phyloP scores from a whole-genome alignment of 2,329 filamentous ascomycete genomes.

The Clarireedia sp. region DNA sequence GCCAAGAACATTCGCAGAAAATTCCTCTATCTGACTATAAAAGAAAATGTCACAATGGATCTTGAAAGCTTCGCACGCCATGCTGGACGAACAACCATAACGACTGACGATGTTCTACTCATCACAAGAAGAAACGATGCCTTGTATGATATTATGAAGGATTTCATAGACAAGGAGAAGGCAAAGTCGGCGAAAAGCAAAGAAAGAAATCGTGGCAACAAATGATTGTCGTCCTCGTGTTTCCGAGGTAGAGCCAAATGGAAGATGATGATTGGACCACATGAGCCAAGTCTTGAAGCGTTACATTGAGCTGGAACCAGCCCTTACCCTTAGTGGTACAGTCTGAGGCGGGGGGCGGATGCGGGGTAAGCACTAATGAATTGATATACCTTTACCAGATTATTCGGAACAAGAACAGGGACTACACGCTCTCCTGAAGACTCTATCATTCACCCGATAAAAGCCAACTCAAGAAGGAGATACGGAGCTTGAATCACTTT shows the following conservation, averaged over 20 bases:
- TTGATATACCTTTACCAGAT: not conserved
- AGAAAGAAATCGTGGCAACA: constrained; percentile 8
- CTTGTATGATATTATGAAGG: constrained; percentile 65
- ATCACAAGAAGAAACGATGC: constrained; percentile 82
- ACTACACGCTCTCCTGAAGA: too few relatives aligned
- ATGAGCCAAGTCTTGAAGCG: not conserved
- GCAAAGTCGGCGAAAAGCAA: constrained; percentile 24
- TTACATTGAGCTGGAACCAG: not conserved
- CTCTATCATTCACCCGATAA: not conserved
- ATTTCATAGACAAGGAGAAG: constrained; percentile 55
- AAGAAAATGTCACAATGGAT: constrained; percentile 49
- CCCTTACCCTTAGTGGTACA: not conserved
- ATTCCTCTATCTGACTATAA: not conserved
- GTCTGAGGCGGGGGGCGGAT: not conserved
- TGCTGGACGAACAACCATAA: constrained; percentile 71
- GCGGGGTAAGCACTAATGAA: not conserved
- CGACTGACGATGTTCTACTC: constrained; percentile 79
- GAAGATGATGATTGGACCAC: too few relatives aligned
- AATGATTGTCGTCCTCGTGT: not conserved
- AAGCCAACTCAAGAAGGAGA: not conserved
- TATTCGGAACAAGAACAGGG: not conserved
- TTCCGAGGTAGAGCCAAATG: too few relatives aligned
- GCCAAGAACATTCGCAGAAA: not conserved
- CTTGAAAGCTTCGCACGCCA: constrained; percentile 65
- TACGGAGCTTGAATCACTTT: not conserved